These are phyloP conservation scores for Fusarium pseudocircinatum DNA, from an alignment of 2,329 filamentous ascomycete species.

Conservation along the genomic window DNA sequence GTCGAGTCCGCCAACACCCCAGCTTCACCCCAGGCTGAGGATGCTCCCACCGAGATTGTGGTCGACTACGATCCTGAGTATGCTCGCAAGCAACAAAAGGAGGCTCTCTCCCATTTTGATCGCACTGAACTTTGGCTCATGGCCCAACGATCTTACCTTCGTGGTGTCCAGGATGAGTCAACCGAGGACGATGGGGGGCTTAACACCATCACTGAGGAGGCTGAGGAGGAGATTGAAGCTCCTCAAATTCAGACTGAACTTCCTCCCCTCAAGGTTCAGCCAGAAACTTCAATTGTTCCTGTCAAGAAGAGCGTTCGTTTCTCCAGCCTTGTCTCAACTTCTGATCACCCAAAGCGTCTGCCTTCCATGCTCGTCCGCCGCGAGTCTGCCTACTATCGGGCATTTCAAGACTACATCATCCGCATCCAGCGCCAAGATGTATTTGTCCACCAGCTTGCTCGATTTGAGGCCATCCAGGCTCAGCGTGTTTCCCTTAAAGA, in stretches of 20 bases:
- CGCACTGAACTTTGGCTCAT: conserved; percentile 87
- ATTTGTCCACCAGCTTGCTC: conserved; percentile 84
- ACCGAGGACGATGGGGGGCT: conserved; percentile 49
- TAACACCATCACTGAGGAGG: conserved; percentile 50
- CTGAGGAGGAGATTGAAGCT: conserved; percentile 46
- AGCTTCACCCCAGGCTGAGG: conserved; percentile 60
- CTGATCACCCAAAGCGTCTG: conserved; percentile 59
- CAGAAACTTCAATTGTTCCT: conserved; percentile 37
- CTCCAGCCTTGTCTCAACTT: conserved; percentile 62
- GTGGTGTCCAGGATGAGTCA: conserved; percentile 66
- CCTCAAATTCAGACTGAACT: conserved; percentile 42
- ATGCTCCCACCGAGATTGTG: conserved; percentile 71
- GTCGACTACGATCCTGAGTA: conserved; percentile 81
- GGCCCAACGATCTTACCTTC: conserved; percentile 81
- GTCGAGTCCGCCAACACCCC: conserved; percentile 47
- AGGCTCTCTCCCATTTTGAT: conserved; percentile 78
- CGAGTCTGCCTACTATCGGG: conserved; percentile 87
- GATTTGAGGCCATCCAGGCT: conserved; percentile 89
- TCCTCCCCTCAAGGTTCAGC: conserved; percentile 22
- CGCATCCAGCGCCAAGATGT: conserved; percentile 75
- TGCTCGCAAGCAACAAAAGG: conserved; percentile 75
- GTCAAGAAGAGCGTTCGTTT: conserved; percentile 83
- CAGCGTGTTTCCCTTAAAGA: conserved; percentile 78
- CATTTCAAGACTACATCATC: conserved; percentile 80
- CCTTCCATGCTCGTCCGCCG: conserved; percentile 63